Evolutionary conservation across 495 filamentous ascomycete genomes (phyloP).

Genomic region (Penicillium daleae): DNA sequence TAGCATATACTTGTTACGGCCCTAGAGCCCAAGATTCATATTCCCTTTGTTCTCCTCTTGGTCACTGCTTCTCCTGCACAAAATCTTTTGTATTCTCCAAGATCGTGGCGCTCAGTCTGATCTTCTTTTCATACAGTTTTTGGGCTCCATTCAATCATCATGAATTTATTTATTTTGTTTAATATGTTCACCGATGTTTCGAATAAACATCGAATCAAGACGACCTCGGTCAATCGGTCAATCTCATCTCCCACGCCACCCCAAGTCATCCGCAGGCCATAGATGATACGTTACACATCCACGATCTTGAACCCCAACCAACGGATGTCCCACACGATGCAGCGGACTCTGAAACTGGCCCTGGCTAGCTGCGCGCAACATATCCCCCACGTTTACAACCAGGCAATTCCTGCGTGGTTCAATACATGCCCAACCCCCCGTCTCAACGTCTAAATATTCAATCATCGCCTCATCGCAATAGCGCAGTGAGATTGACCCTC

Average conservation of each 20-base stretch:
- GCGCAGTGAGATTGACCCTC: background rate
- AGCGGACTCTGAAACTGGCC: conserved; percentile 3
- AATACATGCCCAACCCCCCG: background rate
- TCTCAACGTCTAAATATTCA: conserved; percentile 4
- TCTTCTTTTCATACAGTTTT: background rate
- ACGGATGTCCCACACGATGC: conserved; percentile 1
- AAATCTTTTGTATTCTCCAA: background rate
- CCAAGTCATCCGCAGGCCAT: background rate
- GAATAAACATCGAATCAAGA: background rate
- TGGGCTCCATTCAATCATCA: background rate
- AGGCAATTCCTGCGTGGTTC: background rate
- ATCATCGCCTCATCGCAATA: conserved; percentile 1
- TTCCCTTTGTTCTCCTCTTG: background rate
- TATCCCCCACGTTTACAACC: conserved; percentile 3
- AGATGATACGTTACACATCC: conserved; percentile 6
- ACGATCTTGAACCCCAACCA: background rate
- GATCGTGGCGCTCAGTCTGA: background rate
- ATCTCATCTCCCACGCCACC: background rate
- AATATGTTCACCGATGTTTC: background rate
- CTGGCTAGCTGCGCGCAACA: background rate
- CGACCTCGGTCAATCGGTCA: background rate
- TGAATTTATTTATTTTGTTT: background rate
- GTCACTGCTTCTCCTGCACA: background rate
- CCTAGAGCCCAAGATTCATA: background rate
- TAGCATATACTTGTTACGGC: background rate